Evolutionary conservation across 2,329 filamentous ascomycete species (phyloP), one percentile per base, ranked within the genome.

Genomic region (Aspergillus amoenus): DNA sequence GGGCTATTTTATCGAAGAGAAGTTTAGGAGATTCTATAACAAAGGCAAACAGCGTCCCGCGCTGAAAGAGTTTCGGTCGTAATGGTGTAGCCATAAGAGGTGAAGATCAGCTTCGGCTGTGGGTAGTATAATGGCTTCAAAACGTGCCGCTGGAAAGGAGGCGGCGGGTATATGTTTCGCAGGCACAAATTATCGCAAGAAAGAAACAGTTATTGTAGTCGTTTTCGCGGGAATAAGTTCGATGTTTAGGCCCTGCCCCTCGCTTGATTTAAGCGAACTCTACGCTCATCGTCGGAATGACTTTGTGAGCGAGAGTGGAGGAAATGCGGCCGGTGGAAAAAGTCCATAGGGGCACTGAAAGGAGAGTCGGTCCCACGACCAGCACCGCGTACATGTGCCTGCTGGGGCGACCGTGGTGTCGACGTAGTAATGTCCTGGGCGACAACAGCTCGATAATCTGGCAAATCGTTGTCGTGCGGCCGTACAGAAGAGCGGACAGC

Each of bases 401-500:
- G 73, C 49, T 76, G 73, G 3, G 76, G 75, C 1, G 72, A 73
- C 42, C 71, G 69, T 1, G 70, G 68, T 0, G 69, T 63, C 3
- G 69, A 65, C 6, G 65, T 64, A 27, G 66, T 63, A 27, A 69
- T 42, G 27, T 65, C 63, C 42, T 64, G 65, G 7, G 70, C 68
- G 24, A 72, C 67, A 13, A 84, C 87, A 2, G 87, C 82, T 55
- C 82, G 76, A 68, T 92, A 92, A 68, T 89, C 85, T 0, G 89
- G 89, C 5, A 90, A 79, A 12, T 73, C 73, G 5, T 77, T 71
- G 32, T 79, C 79, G 21, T 80, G 79, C 6, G 79, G 79, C 34
- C 83, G 80, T 15, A 85, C 82, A 5, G 86, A 84, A 0, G 86
- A 84, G 61, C 84, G 84, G 24, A 91, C 84, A 0, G 89, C 89